Evolutionary conservation across 352 stramenopile species (phyloP).

Genomic region (Phytophthora sansomeana): DNA sequence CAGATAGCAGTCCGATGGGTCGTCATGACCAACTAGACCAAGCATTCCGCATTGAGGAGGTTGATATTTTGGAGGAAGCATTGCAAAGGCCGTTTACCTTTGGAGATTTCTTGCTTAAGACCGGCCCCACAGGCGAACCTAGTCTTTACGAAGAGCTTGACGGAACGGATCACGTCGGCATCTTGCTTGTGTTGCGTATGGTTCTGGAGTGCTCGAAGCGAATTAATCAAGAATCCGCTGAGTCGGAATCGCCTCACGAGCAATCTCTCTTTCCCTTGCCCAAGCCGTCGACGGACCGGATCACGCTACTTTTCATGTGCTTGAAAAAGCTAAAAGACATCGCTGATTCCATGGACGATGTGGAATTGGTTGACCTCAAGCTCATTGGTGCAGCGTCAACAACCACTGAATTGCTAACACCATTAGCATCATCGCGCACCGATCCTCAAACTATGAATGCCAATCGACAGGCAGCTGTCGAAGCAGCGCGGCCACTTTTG

Average conservation of each 20-base stretch:
- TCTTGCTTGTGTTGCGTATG: slow-evolving; percentile 76
- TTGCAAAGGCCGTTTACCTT: slow-evolving; percentile 63
- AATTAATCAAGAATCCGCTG: slow-evolving; percentile 25
- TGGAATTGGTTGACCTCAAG: slow-evolving; percentile 59
- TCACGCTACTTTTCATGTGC: slow-evolving; percentile 82
- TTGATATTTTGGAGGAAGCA: slow-evolving; percentile 74
- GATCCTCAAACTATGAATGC: slow-evolving; percentile 22
- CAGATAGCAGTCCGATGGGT: slow-evolving; percentile 7
- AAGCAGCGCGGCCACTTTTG: slow-evolving; percentile 59
- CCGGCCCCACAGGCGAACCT: slow-evolving; percentile 4
- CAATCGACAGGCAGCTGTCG: slow-evolving; percentile 43
- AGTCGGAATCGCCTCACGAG: slow-evolving; percentile 3
- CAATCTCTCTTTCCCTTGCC: slow-evolving; percentile 55
- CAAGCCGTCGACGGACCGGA: slow-evolving; percentile 59
- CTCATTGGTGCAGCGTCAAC: slow-evolving; percentile 52
- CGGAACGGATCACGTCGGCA: slow-evolving; percentile 73
- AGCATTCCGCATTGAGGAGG: slow-evolving; percentile 58
- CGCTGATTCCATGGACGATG: slow-evolving; percentile 20
- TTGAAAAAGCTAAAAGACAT: slow-evolving; percentile 79
- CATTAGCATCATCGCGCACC: slow-evolving; percentile 14
- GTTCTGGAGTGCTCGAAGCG: slow-evolving; percentile 82
- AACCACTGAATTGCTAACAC: slow-evolving; percentile 50
- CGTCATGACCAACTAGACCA: slow-evolving; percentile 76
- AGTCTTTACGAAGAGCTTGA: slow-evolving; percentile 67
- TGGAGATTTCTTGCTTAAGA: slow-evolving; percentile 61